Conservation (phyloP, 208 protist genomes). For the Naegleria fowleri region DNA sequence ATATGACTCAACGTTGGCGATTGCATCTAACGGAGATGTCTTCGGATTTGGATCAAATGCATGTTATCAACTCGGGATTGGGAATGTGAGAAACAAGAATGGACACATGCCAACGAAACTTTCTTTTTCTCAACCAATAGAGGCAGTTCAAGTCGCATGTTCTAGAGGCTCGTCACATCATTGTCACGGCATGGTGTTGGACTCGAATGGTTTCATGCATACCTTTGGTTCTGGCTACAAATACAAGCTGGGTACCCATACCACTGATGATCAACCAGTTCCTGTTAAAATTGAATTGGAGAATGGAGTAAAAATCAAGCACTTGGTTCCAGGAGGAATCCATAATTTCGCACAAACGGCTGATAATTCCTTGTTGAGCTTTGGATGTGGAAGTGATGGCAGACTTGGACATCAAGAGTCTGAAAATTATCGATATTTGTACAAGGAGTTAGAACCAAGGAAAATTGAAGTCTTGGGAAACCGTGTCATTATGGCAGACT, state of each 20-base stretch:
- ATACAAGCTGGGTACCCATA: background rate
- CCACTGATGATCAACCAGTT: background rate
- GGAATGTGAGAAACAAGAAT: background rate
- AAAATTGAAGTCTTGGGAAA: background rate
- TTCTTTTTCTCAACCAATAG: background rate
- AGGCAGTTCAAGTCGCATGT: background rate
- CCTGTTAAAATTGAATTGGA: background rate
- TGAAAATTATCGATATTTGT: background rate
- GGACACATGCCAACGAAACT: background rate
- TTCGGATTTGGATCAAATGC: background rate
- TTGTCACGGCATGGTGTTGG: background rate
- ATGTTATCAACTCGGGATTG: background rate
- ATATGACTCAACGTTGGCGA: background rate
- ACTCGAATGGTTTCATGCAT: background rate
- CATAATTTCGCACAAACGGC: background rate
- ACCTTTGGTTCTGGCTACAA: conserved; percentile 17
- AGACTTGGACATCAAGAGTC: background rate
- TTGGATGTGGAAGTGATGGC: background rate
- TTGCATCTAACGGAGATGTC: background rate
- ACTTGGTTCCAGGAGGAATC: background rate
- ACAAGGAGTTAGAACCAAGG: conserved; percentile 12
- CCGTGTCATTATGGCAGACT: background rate
- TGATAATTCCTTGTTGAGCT: background rate
- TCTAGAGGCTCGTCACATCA: background rate
- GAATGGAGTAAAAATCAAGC: background rate